Conservation (phyloP, 805 yeast species). For the Sugiyamaella lignohabitans region DNA sequence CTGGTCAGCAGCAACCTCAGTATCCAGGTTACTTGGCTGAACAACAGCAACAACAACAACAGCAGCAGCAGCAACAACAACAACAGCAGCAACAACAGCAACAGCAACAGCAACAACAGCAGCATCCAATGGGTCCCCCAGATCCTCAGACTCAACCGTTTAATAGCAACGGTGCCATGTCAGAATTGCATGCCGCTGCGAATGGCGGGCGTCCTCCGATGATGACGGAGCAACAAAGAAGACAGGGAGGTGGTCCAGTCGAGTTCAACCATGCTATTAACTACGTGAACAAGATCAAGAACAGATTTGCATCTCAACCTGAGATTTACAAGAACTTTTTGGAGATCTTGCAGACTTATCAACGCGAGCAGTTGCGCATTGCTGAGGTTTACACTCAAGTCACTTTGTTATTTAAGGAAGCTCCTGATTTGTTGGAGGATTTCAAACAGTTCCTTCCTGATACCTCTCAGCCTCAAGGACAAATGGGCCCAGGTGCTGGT, state of each 20-base stretch:
- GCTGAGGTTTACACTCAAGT: conserved; percentile 94
- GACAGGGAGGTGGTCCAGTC: conserved; percentile 56
- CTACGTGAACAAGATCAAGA: conserved; percentile 93
- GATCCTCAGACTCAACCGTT: conserved; percentile 6
- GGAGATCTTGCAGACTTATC: conserved; percentile 94
- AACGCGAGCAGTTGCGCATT: conserved; percentile 91
- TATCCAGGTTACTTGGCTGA: not conserved
- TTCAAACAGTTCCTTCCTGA: conserved; percentile 95
- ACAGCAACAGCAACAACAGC: conserved; percentile 16
- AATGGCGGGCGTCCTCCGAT: conserved; percentile 24
- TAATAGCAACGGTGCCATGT: conserved; percentile 23
- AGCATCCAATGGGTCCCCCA: conserved; percentile 19
- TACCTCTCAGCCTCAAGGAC: conserved; percentile 38
- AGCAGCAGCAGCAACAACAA: conserved; percentile 19
- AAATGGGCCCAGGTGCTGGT: conserved; percentile 23
- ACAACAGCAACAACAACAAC: conserved; percentile 16
- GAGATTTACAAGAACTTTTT: conserved; percentile 91
- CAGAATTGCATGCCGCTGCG: conserved; percentile 38
- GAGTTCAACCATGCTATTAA: conserved; percentile 96
- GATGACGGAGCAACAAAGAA: conserved; percentile 19
- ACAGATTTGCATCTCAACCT: conserved; percentile 87
- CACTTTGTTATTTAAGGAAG: conserved; percentile 77
- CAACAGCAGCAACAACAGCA: conserved; percentile 12
- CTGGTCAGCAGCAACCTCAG: conserved; percentile 18
- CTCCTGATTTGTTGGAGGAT: conserved; percentile 91